phyloP scores from a whole-genome alignment of 2,329 filamentous ascomycete species.

The Emericellopsis cladophorae region DNA sequence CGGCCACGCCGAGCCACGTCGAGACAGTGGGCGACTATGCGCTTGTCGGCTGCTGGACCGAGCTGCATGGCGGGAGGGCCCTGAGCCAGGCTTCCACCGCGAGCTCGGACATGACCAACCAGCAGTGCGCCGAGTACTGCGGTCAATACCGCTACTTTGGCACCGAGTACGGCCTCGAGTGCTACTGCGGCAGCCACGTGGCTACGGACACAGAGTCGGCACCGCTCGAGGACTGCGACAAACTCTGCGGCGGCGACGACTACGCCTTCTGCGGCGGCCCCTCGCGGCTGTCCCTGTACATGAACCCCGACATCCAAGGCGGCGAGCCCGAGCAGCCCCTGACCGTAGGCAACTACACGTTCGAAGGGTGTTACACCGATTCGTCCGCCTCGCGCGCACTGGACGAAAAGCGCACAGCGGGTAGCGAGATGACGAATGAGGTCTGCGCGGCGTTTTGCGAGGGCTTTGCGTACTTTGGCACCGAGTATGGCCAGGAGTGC shows the following conservation, averaged over 20 bases:
- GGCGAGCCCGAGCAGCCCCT: constrained; percentile 17
- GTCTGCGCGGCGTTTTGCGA: constrained; percentile 18
- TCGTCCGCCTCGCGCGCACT: constrained; percentile 18
- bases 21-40: constrained; percentile 12
- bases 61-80: constrained; percentile 20
- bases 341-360: constrained; percentile 16
- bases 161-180: constrained; percentile 24
- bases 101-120: constrained; percentile 17
- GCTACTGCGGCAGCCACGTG: constrained; percentile 23
- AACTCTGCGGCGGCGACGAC: constrained; percentile 18
- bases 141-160: constrained; percentile 25
- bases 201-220: constrained; percentile 12
- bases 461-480: constrained; percentile 18
- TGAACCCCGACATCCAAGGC: constrained; percentile 11
- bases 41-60: constrained; percentile 27
- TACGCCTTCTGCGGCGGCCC: constrained; percentile 20
- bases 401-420: constrained; percentile 8
- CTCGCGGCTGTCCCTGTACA: constrained; percentile 20
- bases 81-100: constrained; percentile 14
- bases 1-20: constrained; percentile 14
- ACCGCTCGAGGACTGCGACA: constrained; percentile 17
- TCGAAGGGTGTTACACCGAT: constrained; percentile 23
- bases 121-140: constrained; percentile 19
- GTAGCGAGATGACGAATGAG: constrained; percentile 18
- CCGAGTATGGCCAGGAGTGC: constrained; percentile 23